Evolutionary conservation across 345 rosid species (phyloP).

Genomic region (Raphanus sativus): DNA sequence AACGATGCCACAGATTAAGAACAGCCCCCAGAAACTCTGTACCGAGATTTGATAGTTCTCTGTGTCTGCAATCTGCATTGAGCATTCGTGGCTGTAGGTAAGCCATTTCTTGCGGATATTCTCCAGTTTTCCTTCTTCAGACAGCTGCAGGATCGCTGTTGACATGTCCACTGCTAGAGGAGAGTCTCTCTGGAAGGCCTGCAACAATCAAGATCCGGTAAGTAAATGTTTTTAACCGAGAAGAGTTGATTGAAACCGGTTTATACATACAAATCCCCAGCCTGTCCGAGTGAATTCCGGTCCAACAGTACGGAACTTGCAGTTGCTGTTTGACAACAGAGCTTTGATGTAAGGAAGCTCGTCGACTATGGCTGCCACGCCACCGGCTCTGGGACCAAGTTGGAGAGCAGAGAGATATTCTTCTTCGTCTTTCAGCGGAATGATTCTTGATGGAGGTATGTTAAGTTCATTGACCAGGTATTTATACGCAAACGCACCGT

Average conservation of each 20-base stretch:
- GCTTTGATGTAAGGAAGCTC: conserved; percentile 89
- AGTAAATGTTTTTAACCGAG: neutral
- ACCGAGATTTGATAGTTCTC: conserved; percentile 57
- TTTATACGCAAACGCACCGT: conserved; percentile 78
- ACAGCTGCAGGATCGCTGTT: conserved; percentile 79
- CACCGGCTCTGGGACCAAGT: conserved; percentile 63
- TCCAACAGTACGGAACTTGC: conserved; percentile 73
- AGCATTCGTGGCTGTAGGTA: conserved; percentile 44
- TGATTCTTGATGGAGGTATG: conserved; percentile 66
- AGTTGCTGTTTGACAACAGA: conserved; percentile 62
- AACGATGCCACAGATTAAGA: conserved; percentile 69
- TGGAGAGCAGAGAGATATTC: conserved; percentile 58
- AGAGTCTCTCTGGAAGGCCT: conserved; percentile 95
- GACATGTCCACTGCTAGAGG: conserved; percentile 91
- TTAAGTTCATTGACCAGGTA: conserved; percentile 83
- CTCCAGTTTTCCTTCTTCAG: conserved; percentile 84
- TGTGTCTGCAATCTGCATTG: conserved; percentile 39
- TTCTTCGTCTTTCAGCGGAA: conserved; percentile 47
- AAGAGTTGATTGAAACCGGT: neutral
- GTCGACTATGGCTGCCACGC: conserved; percentile 92
- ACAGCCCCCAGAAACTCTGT: conserved; percentile 86
- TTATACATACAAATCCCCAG: conserved; percentile 90
- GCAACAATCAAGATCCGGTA: conserved; percentile 10
- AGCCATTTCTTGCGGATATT: conserved; percentile 83
- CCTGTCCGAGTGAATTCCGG: conserved; percentile 89